Evolutionary conservation across 768 basidiomycete species (phyloP).

Genomic region (Agrocybe praecox): DNA sequence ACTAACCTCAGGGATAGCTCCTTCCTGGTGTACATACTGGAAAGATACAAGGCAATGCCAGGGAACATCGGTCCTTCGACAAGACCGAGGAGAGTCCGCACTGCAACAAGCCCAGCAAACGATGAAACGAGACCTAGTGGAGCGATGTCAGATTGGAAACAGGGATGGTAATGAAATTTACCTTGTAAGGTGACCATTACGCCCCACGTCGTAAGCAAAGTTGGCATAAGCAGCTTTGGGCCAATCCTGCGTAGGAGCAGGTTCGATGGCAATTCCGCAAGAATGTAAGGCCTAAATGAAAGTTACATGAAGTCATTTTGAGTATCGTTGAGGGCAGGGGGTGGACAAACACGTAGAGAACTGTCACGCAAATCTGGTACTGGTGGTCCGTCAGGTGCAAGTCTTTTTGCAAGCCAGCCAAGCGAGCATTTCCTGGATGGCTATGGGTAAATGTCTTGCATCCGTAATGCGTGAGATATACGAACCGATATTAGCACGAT

Average conservation of each 20-base stretch:
- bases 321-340: neutral
- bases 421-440: constrained; percentile 42
- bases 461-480: neutral
- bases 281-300: constrained; percentile 38
- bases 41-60: constrained; percentile 40
- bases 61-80: constrained; percentile 48
- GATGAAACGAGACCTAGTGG: constrained; percentile 41
- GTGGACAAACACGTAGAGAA: constrained; percentile 27
- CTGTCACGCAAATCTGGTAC: constrained; percentile 37
- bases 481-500: constrained; percentile 35
- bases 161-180: constrained; percentile 9
- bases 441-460: neutral
- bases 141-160: neutral
- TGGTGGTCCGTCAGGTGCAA: constrained; percentile 39
- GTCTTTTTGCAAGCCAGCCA: constrained; percentile 49
- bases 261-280: constrained; percentile 51
- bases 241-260: constrained; percentile 44
- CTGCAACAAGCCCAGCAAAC: constrained; percentile 47
- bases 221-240: constrained; percentile 49
- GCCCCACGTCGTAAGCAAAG: constrained; percentile 53
- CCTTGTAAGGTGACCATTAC: constrained; percentile 50
- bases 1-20: constrained; percentile 18
- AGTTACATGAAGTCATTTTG: neutral
- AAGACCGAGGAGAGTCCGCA: constrained; percentile 53
- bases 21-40: constrained; percentile 32